Evolutionary conservation across 1,284 basidiomycete genomes (phyloP), one percentile per base, ranked within the genome.

Genomic region (Phaffia rhodozyma): DNA sequence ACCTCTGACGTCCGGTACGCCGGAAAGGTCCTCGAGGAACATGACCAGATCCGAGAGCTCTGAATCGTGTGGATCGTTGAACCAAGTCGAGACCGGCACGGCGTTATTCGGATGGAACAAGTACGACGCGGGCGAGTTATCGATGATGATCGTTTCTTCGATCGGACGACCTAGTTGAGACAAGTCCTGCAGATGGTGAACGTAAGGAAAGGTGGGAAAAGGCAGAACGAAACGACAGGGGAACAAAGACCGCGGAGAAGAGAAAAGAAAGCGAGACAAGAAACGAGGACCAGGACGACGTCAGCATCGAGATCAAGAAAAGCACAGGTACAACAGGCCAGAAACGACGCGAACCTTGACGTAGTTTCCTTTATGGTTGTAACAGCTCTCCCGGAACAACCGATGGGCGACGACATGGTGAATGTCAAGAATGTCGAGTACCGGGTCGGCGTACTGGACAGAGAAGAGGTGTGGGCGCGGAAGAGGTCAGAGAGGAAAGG

Each of bases 71-170:
- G 91, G 91, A 76, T 92, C 89, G 76, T 97, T 97, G 80, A 98
- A 98, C 96, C 94, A 98, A 65, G 91, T 94, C 58, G 93, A 97
- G 63, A 99, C 92, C 11, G 94, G 94, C 6, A 97, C 94, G 52
- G 96, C 96, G 73, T 97, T 98, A 78, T 96, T 96, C 21, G 93
- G 92, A 73, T 99, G 94, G 82, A 99, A 99, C 70, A 98, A 94
- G 77, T 98, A 99, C 9, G 91, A 96, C 18, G 96, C 94, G 16
- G 94, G 94, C 50, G 92, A 97, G 77, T 98, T 99, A 79, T 98
- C 94, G 69, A 99, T 84, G 77, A 98, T 98, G 72, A 98, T 97
- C 67, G 88, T 90, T 72, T 94, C 91, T 50, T 83, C 82, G 69
- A 97, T 91, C 7, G 89, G 88, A 32, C 94, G 84, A 48, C 94